A percentile compares a stretch with the other conserved stretches of the same genome.
Evolutionary conservation across 805 yeast species (phyloP).

Genomic region (Yarrowia bubula): DNA sequence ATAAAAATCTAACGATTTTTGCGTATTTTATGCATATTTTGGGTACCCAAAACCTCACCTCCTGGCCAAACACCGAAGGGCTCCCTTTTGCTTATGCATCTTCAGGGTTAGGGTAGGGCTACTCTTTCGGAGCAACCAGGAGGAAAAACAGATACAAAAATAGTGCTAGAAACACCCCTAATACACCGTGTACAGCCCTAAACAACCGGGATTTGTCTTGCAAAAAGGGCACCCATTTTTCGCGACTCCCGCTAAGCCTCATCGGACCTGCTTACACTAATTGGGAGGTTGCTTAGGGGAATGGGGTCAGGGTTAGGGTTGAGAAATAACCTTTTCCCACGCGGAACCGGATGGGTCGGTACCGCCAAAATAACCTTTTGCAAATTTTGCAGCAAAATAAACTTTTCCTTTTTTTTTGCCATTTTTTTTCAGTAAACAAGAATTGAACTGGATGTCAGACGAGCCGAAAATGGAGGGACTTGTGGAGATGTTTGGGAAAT

Average conservation of each 20-base stretch:
- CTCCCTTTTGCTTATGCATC: not conserved
- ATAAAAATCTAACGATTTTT: not conserved
- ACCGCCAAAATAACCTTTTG: not conserved
- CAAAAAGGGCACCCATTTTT: too few relatives aligned
- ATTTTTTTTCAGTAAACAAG: slow-evolving; percentile 15
- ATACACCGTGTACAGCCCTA: too few relatives aligned
- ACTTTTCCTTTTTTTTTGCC: not conserved
- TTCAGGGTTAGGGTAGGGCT: not conserved
- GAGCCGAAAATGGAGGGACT: not conserved
- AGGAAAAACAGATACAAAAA: too few relatives aligned
- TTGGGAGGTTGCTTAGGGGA: slow-evolving; percentile 5
- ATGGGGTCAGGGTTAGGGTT: slow-evolving; percentile 3
- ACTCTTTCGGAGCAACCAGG: slow-evolving; percentile 19
- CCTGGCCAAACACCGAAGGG: not conserved
- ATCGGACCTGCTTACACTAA: slow-evolving; percentile 4
- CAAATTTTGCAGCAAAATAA: not conserved
- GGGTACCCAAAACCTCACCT: not conserved
- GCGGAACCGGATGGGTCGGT: slow-evolving; percentile 16
- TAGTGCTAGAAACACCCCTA: too few relatives aligned
- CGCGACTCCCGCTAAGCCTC: not conserved
- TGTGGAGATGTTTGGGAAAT: not conserved
- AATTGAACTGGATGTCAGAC: slow-evolving; percentile 20
- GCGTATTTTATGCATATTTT: not conserved
- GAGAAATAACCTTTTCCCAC: not conserved
- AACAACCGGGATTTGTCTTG: too few relatives aligned